Evolutionary conservation across 345 rosid genomes (phyloP).

Genomic region (Acer campestre): DNA sequence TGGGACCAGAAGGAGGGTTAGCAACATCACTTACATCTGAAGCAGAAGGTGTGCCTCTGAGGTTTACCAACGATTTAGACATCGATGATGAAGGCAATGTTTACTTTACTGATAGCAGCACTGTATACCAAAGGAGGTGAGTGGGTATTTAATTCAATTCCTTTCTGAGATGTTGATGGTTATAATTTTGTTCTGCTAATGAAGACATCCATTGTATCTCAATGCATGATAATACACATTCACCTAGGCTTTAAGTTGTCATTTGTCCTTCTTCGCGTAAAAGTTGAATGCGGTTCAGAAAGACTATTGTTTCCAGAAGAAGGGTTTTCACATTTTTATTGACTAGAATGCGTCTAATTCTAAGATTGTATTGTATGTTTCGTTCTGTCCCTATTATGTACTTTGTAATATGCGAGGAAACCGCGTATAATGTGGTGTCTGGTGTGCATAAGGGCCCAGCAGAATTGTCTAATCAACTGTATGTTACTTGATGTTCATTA

Average conservation of each 20-base stretch:
- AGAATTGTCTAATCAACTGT: not conserved
- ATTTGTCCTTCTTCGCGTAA: no score
- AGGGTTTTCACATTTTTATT: not conserved
- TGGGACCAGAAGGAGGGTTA: constrained; percentile 88
- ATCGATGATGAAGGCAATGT: constrained; percentile 81
- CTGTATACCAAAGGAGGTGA: constrained; percentile 71
- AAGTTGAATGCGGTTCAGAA: not conserved
- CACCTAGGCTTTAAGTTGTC: not conserved
- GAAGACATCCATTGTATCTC: not conserved
- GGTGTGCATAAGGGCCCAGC: not conserved
- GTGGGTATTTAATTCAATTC: not conserved
- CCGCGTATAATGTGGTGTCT: not conserved
- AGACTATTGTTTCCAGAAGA: not conserved
- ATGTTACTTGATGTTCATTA: not conserved
- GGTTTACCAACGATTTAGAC: constrained; percentile 90
- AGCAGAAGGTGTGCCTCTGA: constrained; percentile 77
- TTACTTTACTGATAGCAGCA: constrained; percentile 94
- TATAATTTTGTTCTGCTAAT: not conserved
- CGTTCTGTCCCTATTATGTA: not conserved
- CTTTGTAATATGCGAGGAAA: not conserved
- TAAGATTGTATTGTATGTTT: not conserved
- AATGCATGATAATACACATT: not conserved
- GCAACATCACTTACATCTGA: constrained; percentile 72
- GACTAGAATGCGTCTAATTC: not conserved
- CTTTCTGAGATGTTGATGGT: constrained; percentile 2